Percentiles rank a stretch among this genome's conserved stretches.
Evolutionary conservation across 208 protist species (phyloP).

Genomic region (Trypanosoma theileri): DNA sequence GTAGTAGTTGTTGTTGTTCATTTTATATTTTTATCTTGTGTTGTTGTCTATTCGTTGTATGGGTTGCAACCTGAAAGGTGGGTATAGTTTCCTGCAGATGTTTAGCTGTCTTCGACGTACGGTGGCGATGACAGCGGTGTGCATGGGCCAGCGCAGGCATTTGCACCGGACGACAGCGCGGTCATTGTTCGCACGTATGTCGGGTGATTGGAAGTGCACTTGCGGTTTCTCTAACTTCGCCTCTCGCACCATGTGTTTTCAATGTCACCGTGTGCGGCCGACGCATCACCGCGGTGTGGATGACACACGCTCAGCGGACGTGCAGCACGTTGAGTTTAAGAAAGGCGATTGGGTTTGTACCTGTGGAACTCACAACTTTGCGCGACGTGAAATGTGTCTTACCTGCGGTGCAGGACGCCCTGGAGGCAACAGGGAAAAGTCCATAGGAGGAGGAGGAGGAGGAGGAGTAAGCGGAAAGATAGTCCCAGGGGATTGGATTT

Average conservation of each 20-base stretch:
- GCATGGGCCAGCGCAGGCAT: not conserved
- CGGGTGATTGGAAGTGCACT: conserved; percentile 53
- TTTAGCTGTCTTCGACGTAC: conserved; percentile 16
- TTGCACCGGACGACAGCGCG: conserved; percentile 8
- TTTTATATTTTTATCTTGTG: not conserved
- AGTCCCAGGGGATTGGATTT: conserved; percentile 40
- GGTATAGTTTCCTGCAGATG: conserved; percentile 7
- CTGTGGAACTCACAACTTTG: conserved; percentile 78
- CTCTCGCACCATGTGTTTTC: conserved; percentile 61
- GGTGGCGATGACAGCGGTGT: not conserved
- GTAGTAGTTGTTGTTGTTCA: not conserved
- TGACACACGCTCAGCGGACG: not conserved
- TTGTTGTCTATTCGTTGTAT: not conserved
- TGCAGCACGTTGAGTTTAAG: conserved; percentile 7
- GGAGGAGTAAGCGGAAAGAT: not conserved
- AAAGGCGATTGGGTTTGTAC: conserved; percentile 70
- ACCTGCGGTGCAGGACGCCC: conserved; percentile 28
- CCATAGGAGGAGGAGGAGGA: not conserved
- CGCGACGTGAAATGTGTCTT: conserved; percentile 39
- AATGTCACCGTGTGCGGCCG: conserved; percentile 42
- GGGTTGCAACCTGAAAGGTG: not conserved
- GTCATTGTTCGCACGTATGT: conserved; percentile 7
- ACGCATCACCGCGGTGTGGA: not conserved
- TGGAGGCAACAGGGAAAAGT: not conserved
- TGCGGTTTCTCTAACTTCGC: conserved; percentile 77